A percentile compares a stretch with the other conserved stretches of the same genome.
phyloP scores from a whole-genome alignment of 2,329 filamentous ascomycete genomes.

The Colletotrichum lindemuthianum region DNA sequence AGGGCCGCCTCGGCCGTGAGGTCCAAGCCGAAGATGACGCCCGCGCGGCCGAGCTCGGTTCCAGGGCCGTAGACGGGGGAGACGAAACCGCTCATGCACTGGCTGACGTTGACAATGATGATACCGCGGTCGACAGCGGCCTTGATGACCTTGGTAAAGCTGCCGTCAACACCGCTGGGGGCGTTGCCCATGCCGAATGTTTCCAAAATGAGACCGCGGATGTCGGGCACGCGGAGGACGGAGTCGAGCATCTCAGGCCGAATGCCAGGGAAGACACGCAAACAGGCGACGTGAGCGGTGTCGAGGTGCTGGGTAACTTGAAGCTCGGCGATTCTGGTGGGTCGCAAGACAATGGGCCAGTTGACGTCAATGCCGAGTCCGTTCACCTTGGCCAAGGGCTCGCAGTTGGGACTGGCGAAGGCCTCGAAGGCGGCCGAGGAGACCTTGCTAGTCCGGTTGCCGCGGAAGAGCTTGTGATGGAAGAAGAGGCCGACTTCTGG shows the following conservation, averaged over 20 bases:
- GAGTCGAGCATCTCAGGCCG: slow-evolving; percentile 93
- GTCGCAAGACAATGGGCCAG: slow-evolving; percentile 81
- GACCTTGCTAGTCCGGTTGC: slow-evolving; percentile 88
- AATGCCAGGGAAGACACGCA: slow-evolving; percentile 92
- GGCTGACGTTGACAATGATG: slow-evolving; percentile 90
- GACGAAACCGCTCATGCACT: slow-evolving; percentile 83
- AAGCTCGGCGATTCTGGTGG: slow-evolving; percentile 79
- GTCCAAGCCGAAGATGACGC: slow-evolving; percentile 89
- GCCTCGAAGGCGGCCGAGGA: slow-evolving; percentile 87
- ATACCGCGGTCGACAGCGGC: slow-evolving; percentile 83
- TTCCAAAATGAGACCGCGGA: slow-evolving; percentile 86
- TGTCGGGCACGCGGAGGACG: slow-evolving; percentile 78
- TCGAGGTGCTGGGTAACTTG: slow-evolving; percentile 79
- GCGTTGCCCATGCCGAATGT: slow-evolving; percentile 95
- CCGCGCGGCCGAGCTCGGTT: slow-evolving; percentile 81
- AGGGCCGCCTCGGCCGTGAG: slow-evolving; percentile 91
- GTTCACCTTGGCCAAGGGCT: slow-evolving; percentile 83
- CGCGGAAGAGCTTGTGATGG: slow-evolving; percentile 88
- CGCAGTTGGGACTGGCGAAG: slow-evolving; percentile 88
- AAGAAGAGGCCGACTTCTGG: slow-evolving; percentile 95
- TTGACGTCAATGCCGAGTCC: slow-evolving; percentile 83
- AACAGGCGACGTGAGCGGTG: slow-evolving; percentile 87
- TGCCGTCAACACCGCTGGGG: slow-evolving; percentile 82
- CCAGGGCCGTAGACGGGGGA: slow-evolving; percentile 82
- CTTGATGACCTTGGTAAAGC: slow-evolving; percentile 80